Percentiles rank a stretch among this genome's conserved stretches.
These are phyloP conservation scores for Chaetomium globosum DNA, from an alignment of 2,329 filamentous ascomycete genomes.

Conservation along the genomic window DNA sequence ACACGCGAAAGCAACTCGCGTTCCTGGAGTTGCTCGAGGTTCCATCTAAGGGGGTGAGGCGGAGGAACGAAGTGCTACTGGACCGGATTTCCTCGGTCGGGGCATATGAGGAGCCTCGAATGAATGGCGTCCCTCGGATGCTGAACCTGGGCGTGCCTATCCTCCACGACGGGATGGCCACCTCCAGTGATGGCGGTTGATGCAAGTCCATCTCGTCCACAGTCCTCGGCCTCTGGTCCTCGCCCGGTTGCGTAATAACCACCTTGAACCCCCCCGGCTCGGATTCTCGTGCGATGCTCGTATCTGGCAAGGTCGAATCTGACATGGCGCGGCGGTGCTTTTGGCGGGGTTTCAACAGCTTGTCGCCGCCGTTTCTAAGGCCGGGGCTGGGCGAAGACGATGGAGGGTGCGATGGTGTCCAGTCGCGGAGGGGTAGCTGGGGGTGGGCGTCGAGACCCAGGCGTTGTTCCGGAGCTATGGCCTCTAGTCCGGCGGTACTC, in stretches of 20 bases:
- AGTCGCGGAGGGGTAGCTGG: constrained; percentile 45
- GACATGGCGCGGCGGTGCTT: constrained; percentile 68
- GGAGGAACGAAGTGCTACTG: constrained; percentile 58
- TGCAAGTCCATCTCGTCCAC: constrained; percentile 57
- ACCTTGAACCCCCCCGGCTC: constrained; percentile 75
- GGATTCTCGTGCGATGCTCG: constrained; percentile 53
- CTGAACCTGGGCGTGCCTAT: constrained; percentile 83
- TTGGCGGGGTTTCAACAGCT: constrained; percentile 41
- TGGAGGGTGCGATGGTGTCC: constrained; percentile 48
- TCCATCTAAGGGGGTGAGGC: constrained; percentile 44
- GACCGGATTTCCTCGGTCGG: constrained; percentile 72
- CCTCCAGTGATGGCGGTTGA: constrained; percentile 62
- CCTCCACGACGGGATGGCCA: constrained; percentile 81
- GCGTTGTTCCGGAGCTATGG: constrained; percentile 42
- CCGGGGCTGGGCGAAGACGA: constrained; percentile 45
- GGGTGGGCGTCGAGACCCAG: constrained; percentile 37
- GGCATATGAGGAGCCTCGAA: constrained; percentile 79
- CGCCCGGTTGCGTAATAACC: constrained; percentile 72
- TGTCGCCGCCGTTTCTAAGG: constrained; percentile 42
- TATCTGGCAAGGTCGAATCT: constrained; percentile 74
- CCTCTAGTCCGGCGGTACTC: constrained; percentile 59
- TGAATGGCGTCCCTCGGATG: constrained; percentile 70
- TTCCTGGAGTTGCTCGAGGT: constrained; percentile 43
- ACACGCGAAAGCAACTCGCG: constrained; percentile 46
- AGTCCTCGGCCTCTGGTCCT: constrained; percentile 63